Evolutionary conservation across 225 moss, liverwort and hornwort genomes (phyloP).

Genomic region (Ulota crispa): DNA sequence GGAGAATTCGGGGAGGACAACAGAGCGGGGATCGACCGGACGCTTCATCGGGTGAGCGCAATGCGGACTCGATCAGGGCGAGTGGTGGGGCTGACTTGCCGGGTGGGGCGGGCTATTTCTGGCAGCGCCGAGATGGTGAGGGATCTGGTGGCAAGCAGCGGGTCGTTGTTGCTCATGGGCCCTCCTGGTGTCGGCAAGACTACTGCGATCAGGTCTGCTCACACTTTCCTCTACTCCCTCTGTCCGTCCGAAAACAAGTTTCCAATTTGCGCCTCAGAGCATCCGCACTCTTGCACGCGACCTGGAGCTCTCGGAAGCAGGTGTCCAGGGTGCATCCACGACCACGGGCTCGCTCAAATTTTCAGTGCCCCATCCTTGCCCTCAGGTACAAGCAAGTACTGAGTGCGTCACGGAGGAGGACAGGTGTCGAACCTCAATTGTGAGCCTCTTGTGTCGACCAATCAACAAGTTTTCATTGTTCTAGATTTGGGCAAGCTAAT

Average conservation of each 20-base stretch:
- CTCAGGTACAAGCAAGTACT: too few relatives aligned
- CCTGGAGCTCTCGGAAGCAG: too few relatives aligned
- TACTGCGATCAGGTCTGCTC: constrained; percentile 80
- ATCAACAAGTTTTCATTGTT: too few relatives aligned
- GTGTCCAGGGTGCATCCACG: too few relatives aligned
- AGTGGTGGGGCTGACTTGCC: constrained; percentile 90
- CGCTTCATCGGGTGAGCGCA: constrained; percentile 91
- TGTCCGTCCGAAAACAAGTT: too few relatives aligned
- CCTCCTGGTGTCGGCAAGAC: constrained; percentile 98
- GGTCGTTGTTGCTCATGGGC: constrained; percentile 93
- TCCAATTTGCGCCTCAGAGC: not conserved
- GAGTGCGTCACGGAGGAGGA: too few relatives aligned
- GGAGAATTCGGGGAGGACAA: constrained; percentile 97
- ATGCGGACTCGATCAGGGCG: constrained; percentile 85
- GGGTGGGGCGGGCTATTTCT: constrained; percentile 81
- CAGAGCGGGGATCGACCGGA: constrained; percentile 89
- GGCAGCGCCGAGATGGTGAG: constrained; percentile 96
- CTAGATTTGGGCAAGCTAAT: too few relatives aligned
- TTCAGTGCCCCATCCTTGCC: too few relatives aligned
- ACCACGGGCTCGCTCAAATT: too few relatives aligned
- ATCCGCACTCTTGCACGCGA: too few relatives aligned
- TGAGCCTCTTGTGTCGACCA: too few relatives aligned
- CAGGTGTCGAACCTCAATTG: too few relatives aligned
- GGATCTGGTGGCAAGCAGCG: constrained; percentile 77
- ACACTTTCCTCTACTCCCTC: not conserved